phyloP scores from a whole-genome alignment of 2,329 filamentous ascomycete species.

The Cladophialophora bantiana region DNA sequence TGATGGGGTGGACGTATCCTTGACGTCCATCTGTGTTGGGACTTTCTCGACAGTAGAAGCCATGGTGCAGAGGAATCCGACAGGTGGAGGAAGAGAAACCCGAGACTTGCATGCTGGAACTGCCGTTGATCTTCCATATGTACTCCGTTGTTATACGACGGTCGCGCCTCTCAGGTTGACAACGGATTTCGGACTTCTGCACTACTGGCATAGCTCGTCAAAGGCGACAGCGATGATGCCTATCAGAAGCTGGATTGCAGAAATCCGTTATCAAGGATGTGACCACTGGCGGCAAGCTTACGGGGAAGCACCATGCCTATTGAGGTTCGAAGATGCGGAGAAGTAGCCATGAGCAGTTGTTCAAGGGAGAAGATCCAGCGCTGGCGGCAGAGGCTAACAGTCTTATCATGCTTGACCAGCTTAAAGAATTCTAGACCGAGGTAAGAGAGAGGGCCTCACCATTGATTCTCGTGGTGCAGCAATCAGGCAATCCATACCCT shows the following conservation, averaged over 20 bases:
- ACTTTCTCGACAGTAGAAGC: conserved; percentile 23
- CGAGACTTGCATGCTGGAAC: neutral
- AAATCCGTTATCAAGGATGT: conserved; percentile 23
- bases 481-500: neutral
- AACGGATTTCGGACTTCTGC: conserved; percentile 26
- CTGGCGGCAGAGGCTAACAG: neutral
- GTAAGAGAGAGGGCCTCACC: neutral
- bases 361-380: conserved; percentile 6
- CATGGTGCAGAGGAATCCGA: conserved; percentile 11
- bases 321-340: conserved; percentile 25
- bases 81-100: neutral
- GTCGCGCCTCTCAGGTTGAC: neutral
- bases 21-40: conserved; percentile 21
- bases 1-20: conserved; percentile 15
- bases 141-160: neutral
- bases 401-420: conserved; percentile 14
- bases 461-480: neutral
- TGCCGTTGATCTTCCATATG: neutral
- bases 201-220: conserved; percentile 15
- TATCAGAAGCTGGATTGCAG: conserved; percentile 12
- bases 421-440: neutral
- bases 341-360: conserved; percentile 11
- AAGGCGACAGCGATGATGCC: neutral
- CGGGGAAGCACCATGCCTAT: conserved; percentile 15
- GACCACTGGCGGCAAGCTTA: conserved; percentile 12